phyloP scores from a whole-genome alignment of 176 grass and related monocot species.

The Ensete glaucum region DNA sequence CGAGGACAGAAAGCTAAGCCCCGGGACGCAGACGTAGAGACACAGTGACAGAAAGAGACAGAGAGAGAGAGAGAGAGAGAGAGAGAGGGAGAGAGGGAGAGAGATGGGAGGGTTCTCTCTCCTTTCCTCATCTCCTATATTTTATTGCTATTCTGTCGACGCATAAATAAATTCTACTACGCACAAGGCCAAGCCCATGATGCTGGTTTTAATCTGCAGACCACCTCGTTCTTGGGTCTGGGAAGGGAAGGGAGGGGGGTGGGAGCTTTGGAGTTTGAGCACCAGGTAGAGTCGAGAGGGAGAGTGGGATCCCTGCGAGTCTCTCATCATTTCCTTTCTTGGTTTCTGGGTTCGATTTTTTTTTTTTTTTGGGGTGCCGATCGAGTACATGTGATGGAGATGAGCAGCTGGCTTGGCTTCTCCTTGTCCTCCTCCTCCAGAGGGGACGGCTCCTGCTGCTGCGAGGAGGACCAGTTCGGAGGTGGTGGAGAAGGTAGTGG shows the following conservation, averaged over 20 bases:
- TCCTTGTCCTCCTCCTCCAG: conserved; percentile 5
- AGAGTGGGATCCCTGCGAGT: not conserved
- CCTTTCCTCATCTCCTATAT: not conserved
- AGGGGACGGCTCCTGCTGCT: not conserved
- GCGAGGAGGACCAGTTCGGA: not conserved
- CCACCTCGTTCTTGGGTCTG: conserved; percentile 6
- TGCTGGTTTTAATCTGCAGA: not conserved
- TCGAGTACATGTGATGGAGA: conserved; percentile 1
- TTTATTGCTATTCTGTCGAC: not conserved
- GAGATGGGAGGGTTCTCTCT: not conserved
- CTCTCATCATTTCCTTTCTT: conserved; percentile 10
- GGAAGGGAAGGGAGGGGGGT: not conserved
- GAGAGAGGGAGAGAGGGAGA: not conserved
- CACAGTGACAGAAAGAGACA: not conserved
- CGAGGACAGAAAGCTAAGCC: conserved; percentile 2
- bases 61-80: not conserved
- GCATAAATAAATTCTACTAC: conserved; percentile 2
- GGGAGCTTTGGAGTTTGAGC: conserved; percentile 20
- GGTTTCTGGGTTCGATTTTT: conserved; percentile 10
- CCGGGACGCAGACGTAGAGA: not conserved
- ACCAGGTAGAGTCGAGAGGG: not conserved
- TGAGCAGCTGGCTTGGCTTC: conserved; percentile 17
- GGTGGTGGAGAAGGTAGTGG: not conserved
- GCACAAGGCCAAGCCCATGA: not conserved
- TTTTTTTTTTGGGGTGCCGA: not conserved